These are phyloP conservation scores for Zelopaecilomyces penicillatus DNA, from an alignment of 2,329 filamentous ascomycete genomes.

Conservation along the genomic window DNA sequence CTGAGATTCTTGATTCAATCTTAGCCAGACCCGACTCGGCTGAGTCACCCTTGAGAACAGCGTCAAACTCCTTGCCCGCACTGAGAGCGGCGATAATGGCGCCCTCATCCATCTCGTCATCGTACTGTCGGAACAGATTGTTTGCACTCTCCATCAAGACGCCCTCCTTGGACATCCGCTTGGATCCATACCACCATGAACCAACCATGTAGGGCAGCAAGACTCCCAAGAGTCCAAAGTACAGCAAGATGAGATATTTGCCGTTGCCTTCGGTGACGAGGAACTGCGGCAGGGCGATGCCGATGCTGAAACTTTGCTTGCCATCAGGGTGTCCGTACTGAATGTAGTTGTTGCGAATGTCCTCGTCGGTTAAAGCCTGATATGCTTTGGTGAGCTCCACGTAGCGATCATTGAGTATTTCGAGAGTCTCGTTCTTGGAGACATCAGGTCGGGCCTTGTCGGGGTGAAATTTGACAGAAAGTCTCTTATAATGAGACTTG, in stretches of 20 bases:
- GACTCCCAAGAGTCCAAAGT: constrained; percentile 80
- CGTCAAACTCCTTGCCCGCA: constrained; percentile 75
- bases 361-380: constrained; percentile 95
- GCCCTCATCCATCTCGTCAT: constrained; percentile 71
- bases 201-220: constrained; percentile 88
- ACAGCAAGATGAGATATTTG: constrained; percentile 88
- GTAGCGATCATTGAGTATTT: constrained; percentile 78
- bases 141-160: constrained; percentile 90
- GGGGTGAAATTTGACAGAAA: constrained; percentile 82
- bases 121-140: constrained; percentile 88
- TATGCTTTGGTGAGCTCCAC: constrained; percentile 97
- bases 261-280: constrained; percentile 90
- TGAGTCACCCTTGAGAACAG: constrained; percentile 66
- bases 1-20: constrained; percentile 72
- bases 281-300: constrained; percentile 88
- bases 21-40: constrained; percentile 74
- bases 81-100: constrained; percentile 76
- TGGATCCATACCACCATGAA: constrained; percentile 98
- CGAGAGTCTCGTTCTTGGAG: constrained; percentile 79
- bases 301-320: constrained; percentile 96
- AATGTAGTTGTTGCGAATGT: constrained; percentile 92
- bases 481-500: constrained; percentile 79
- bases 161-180: constrained; percentile 85
- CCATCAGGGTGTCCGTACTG: constrained; percentile 95
- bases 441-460: constrained; percentile 84